Base-by-base conservation (phyloP, 352 stramenopile species). In the Pythium coloratum region DNA sequence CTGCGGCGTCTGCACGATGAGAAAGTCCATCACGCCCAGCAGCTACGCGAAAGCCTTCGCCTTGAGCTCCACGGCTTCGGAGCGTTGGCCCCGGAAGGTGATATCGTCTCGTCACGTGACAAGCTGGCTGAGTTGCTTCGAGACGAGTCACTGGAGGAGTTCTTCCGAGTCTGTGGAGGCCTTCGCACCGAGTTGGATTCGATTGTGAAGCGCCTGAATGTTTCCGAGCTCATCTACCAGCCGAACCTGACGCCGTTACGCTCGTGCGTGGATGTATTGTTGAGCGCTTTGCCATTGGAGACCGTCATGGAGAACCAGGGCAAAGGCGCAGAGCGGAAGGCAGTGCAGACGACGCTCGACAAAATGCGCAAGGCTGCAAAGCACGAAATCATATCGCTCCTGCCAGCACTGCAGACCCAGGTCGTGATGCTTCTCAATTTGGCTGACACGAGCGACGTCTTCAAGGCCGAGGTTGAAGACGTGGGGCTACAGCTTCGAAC, bases 211-310 rank as follows among this genome's bases (percentile, higher is more conserved):
- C 76, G 80, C 3, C 69, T 97, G 13, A 69, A 76, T 8, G 62
- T 88, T 8, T 62, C 81, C 3, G 77, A 95, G 49, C 82, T 97
- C 38, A 95, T 97, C 44, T 96, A 97, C 75, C 68, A 74, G 26
- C 54, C 62, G 6, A 79, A 92, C 18, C 13, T 97, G 40, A 55
- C 65, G 5, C 67, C 78, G 5, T 46, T 93, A n/a, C 44, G 66
- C 6, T 58, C 49, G 14, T 76, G 67, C 0, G 50, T 93, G 2
- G 51, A 53, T 1, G 34, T 88, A 13, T 51, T 97, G 24, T 55
- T 90, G 2, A 92, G 85, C 59, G 84, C 88, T 1, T 32, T 91
- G 14, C 80, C 84, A 2, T 63, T 97, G 12, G 77, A 79, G 55
- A 50, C 33, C 18, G 70, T 94, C 20, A 86, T 96, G 71, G 88